Conservation (phyloP, 805 yeast genomes). For the Cyberlindnera xylosilytica region DNA sequence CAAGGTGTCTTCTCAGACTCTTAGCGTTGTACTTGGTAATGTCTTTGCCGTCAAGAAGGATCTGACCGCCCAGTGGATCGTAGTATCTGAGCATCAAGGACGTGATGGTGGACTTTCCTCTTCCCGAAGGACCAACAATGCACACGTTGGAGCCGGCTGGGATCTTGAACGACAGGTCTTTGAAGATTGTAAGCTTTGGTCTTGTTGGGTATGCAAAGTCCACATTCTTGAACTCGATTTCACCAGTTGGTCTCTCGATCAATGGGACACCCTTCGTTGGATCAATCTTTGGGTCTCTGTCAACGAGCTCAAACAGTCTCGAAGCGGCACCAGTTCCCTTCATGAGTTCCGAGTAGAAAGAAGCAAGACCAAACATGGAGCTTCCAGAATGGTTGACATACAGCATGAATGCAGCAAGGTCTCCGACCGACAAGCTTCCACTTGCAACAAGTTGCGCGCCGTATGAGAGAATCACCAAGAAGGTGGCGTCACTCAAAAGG, state of each 20-base stretch:
- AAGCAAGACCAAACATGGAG: conserved; percentile 87
- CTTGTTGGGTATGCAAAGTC: conserved; percentile 87
- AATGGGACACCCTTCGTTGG: conserved; percentile 59
- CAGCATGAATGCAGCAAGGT: conserved; percentile 88
- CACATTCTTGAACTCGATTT: conserved; percentile 62
- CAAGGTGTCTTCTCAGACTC: conserved; percentile 54
- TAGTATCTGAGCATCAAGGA: conserved; percentile 58
- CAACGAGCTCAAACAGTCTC: conserved; percentile 83
- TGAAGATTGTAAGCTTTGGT: conserved; percentile 57
- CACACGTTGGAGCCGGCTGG: conserved; percentile 61
- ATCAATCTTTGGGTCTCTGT: conserved; percentile 66
- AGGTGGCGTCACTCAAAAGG: conserved; percentile 78
- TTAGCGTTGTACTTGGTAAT: conserved; percentile 46
- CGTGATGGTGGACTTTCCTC: conserved; percentile 84
- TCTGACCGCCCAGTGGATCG: conserved; percentile 42
- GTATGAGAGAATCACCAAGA: conserved; percentile 69
- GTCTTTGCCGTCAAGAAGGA: conserved; percentile 50
- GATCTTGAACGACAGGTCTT: conserved; percentile 46
- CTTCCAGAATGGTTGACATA: conserved; percentile 94
- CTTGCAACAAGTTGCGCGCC: conserved; percentile 80
- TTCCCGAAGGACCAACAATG: conserved; percentile 83
- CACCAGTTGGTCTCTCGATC: conserved; percentile 35
- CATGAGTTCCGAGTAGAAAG: conserved; percentile 93
- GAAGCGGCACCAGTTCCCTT: conserved; percentile 97
- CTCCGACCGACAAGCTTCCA: conserved; percentile 82